Percentiles rank a stretch among this genome's conserved stretches.
These are phyloP conservation scores for Pleomassaria siparia DNA, from an alignment of 2,329 filamentous ascomycete genomes.

Conservation along the genomic window DNA sequence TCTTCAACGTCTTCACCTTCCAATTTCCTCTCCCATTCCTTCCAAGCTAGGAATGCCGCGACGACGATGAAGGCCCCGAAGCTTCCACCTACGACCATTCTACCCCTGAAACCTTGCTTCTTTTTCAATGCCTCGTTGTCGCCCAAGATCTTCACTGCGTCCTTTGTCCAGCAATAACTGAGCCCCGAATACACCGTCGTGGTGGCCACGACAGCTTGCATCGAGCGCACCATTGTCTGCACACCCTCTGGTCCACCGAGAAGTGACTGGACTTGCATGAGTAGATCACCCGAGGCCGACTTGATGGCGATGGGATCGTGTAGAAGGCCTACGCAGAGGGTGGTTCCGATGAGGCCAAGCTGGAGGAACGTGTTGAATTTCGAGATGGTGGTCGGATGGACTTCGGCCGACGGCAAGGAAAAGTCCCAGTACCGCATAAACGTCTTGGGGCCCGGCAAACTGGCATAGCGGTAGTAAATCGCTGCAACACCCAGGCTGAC, in stretches of 20 bases:
- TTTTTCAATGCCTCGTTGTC: constrained; percentile 50
- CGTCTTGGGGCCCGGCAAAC: constrained; percentile 89
- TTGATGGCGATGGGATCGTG: constrained; percentile 58
- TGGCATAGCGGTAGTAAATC: constrained; percentile 95
- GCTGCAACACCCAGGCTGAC: constrained; percentile 80
- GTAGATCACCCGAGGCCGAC: constrained; percentile 36
- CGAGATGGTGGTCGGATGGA: constrained; percentile 79
- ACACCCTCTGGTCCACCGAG: constrained; percentile 38
- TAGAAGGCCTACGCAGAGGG: constrained; percentile 77
- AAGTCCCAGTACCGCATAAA: constrained; percentile 97
- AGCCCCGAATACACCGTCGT: constrained; percentile 94
- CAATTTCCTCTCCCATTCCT: constrained; percentile 14
- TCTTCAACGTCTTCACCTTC: constrained; percentile 10
- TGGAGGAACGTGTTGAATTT: constrained; percentile 94
- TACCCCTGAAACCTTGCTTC: constrained; percentile 50
- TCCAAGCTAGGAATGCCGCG: constrained; percentile 38
- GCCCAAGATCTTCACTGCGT: constrained; percentile 83
- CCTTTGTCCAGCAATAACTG: constrained; percentile 87
- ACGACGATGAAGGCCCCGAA: constrained; percentile 49
- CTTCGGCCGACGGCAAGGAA: constrained; percentile 82
- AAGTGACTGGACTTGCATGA: constrained; percentile 26
- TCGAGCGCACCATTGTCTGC: constrained; percentile 35
- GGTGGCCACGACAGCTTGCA: constrained; percentile 77
- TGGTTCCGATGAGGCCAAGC: constrained; percentile 79
- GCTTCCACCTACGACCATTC: constrained; percentile 50